phyloP scores from a whole-genome alignment of 345 rosid genomes.

The Sisymbrium altissimum region DNA sequence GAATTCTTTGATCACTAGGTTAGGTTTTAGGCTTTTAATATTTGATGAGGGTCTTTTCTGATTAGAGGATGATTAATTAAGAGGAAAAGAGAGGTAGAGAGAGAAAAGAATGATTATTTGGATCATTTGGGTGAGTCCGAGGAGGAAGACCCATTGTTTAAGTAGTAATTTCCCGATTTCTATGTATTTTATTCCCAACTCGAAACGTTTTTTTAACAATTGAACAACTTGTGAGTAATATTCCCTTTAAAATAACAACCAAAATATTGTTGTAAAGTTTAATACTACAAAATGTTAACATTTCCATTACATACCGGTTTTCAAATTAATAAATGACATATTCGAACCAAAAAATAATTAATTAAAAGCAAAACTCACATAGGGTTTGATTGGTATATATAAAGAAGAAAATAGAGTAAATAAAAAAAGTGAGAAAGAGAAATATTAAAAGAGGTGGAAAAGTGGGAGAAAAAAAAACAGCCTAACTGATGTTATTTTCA shows the following conservation, averaged over 20 bases:
- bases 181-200: not conserved
- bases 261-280: not conserved
- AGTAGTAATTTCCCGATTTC: not conserved
- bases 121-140: conserved; percentile 22
- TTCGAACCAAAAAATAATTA: too few relatives aligned
- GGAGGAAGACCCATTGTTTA: conserved; percentile 15
- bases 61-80: conserved; percentile 1
- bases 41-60: not conserved
- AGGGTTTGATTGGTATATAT: too few relatives aligned
- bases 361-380: too few relatives aligned
- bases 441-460: too few relatives aligned
- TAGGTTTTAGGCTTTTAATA: not conserved
- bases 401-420: too few relatives aligned
- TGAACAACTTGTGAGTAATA: not conserved
- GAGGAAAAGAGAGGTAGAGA: not conserved
- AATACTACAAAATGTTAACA: too few relatives aligned
- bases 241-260: not conserved
- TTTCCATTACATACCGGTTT: too few relatives aligned
- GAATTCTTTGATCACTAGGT: not conserved
- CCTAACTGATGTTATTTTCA: too few relatives aligned
- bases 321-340: too few relatives aligned
- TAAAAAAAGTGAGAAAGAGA: too few relatives aligned
- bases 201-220: not conserved
- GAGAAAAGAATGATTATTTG: conserved; percentile 15
- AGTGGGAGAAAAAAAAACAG: too few relatives aligned